Percentiles rank a stretch among this genome's conserved stretches.
These are phyloP conservation scores for Globisporangium uncinulatum DNA, from an alignment of 352 stramenopile species.

Conservation along the genomic window DNA sequence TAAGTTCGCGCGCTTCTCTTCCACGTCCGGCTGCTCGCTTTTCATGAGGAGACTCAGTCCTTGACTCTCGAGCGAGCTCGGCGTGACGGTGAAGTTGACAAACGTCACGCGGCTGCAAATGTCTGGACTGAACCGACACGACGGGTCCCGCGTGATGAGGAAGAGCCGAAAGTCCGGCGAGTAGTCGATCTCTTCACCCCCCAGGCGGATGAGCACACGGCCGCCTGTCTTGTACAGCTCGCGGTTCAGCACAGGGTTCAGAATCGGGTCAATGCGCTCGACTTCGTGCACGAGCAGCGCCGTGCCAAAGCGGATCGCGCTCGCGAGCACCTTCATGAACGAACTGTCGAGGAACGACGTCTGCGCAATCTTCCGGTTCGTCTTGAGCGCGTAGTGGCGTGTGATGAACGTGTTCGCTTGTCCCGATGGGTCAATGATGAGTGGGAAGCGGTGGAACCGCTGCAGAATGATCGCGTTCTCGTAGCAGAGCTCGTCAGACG, in stretches of 20 bases:
- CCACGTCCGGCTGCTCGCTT: slow-evolving; percentile 96
- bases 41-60: slow-evolving; percentile 95
- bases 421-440: slow-evolving; percentile 98
- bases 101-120: slow-evolving; percentile 98
- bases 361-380: slow-evolving; percentile 93
- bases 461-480: slow-evolving; percentile 99
- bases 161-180: slow-evolving; percentile 98
- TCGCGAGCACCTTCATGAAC: slow-evolving; percentile 99
- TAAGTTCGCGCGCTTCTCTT: slow-evolving; percentile 94
- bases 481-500: slow-evolving; percentile 95
- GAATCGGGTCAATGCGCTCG: slow-evolving; percentile 98
- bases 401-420: slow-evolving; percentile 98
- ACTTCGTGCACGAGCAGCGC: slow-evolving; percentile 99
- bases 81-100: slow-evolving; percentile 99
- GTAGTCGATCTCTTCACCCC: slow-evolving; percentile 99
- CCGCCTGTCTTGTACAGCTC: slow-evolving; percentile 98
- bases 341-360: slow-evolving; percentile 99
- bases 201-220: slow-evolving; percentile 96
- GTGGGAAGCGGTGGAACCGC: slow-evolving; percentile 95
- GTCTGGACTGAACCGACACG: slow-evolving; percentile 97
- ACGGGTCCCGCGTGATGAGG: slow-evolving; percentile 97
- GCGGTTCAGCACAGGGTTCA: slow-evolving; percentile 99
- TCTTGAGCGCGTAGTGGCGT: slow-evolving; percentile 93
- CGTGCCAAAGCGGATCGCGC: slow-evolving; percentile 98
- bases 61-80: slow-evolving; percentile 96